Evolutionary conservation across 805 yeast genomes (phyloP).

Genomic region (Priceomyces medius): DNA sequence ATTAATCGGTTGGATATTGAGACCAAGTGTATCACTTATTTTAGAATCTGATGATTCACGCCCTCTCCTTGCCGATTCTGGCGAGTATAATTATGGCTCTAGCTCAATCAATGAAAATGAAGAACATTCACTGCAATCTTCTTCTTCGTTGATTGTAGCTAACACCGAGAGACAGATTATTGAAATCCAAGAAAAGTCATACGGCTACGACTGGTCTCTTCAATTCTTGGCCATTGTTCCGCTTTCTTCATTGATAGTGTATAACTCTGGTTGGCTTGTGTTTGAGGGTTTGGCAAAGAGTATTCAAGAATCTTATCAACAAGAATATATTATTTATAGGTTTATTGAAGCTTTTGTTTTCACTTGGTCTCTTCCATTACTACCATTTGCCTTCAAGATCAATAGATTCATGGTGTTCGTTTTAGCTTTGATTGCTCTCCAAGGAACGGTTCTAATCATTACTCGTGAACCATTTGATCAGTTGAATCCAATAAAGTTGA

Average conservation of each 20-base stretch:
- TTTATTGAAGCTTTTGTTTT: slow-evolving; percentile 28
- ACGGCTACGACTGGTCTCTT: slow-evolving; percentile 76
- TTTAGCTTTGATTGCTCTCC: slow-evolving; percentile 36
- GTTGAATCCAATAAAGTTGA: slow-evolving; percentile 64
- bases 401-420: slow-evolving; percentile 49
- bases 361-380: slow-evolving; percentile 45
- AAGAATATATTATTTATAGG: slow-evolving; percentile 38
- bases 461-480: slow-evolving; percentile 58
- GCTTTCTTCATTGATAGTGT: slow-evolving; percentile 51
- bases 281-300: slow-evolving; percentile 70
- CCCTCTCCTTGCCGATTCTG: slow-evolving; percentile 27
- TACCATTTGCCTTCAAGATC: slow-evolving; percentile 70
- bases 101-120: slow-evolving; percentile 12
- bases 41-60: slow-evolving; percentile 24
- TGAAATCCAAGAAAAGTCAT: slow-evolving; percentile 30
- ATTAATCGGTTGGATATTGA: slow-evolving; percentile 45
- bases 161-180: slow-evolving; percentile 12
- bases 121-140: slow-evolving; percentile 14
- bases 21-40: neutral
- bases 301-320: slow-evolving; percentile 58
- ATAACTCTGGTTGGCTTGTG: slow-evolving; percentile 53
- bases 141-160: slow-evolving; percentile 20
- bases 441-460: slow-evolving; percentile 39
- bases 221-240: slow-evolving; percentile 75
- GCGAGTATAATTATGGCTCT: slow-evolving; percentile 18